A percentile compares a stretch with the other conserved stretches of the same genome.
phyloP scores from a whole-genome alignment of 768 basidiomycete genomes.

The Mycena belliarum region DNA sequence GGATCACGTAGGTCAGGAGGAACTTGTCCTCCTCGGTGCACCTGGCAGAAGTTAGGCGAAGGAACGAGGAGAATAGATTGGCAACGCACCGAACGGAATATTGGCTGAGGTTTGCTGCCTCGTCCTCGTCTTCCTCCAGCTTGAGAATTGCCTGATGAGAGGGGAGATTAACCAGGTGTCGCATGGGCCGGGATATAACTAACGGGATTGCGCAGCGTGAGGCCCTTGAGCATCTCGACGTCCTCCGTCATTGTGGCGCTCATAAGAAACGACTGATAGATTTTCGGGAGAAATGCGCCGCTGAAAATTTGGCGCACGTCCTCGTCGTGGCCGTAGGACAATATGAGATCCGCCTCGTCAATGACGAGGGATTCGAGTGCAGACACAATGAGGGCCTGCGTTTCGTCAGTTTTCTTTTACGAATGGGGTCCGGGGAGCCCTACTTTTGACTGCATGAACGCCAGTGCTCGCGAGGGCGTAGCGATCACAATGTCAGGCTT shows the following conservation, averaged over 20 bases:
- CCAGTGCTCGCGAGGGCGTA: constrained; percentile 72
- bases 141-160: constrained; percentile 71
- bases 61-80: not conserved
- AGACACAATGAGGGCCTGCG: constrained; percentile 61
- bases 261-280: constrained; percentile 93
- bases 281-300: constrained; percentile 73
- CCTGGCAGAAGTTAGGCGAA: not conserved
- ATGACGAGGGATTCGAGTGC: constrained; percentile 86
- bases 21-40: constrained; percentile 98
- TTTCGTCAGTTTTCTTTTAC: not conserved
- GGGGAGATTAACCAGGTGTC: not conserved
- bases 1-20: constrained; percentile 91
- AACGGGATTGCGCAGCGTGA: constrained; percentile 86
- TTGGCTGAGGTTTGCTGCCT: constrained; percentile 78
- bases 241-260: constrained; percentile 98
- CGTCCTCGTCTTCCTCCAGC: constrained; percentile 86
- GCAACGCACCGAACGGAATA: constrained; percentile 50
- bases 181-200: constrained; percentile 27
- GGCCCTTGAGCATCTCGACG: constrained; percentile 86
- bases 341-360: constrained; percentile 95
- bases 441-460: constrained; percentile 72
- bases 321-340: constrained; percentile 96
- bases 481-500: constrained; percentile 79
- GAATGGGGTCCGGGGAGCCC: constrained; percentile 10
- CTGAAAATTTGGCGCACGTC: constrained; percentile 73